Percentiles rank a stretch among this genome's conserved stretches.
Conservation (phyloP, 2,329 filamentous ascomycete species). For the Fusarium drepaniforme region DNA sequence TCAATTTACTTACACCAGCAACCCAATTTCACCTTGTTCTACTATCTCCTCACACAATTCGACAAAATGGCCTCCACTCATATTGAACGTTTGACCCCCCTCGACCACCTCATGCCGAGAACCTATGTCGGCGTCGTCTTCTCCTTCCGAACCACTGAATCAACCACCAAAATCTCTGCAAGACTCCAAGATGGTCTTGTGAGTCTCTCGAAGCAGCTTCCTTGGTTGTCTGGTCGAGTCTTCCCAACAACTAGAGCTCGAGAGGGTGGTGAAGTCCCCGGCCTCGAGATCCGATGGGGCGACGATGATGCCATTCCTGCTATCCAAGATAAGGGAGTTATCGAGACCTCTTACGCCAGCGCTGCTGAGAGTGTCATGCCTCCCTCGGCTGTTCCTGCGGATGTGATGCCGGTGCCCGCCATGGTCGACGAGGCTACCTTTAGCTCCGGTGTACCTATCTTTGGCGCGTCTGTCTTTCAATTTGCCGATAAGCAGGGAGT, state of each 20-base stretch:
- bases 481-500: constrained; percentile 7
- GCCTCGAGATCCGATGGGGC: constrained; percentile 9
- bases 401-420: not conserved
- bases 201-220: not conserved
- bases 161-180: not conserved
- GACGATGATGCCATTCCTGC: not conserved
- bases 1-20: not conserved
- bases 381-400: not conserved
- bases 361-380: not conserved
- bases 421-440: not conserved
- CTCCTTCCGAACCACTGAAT: constrained; percentile 9
- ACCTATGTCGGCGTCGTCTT: constrained; percentile 12
- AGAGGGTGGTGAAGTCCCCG: not conserved
- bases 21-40: not conserved
- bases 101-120: constrained; percentile 20
- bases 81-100: constrained; percentile 4
- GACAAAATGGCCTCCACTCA: not conserved
- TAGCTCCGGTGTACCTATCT: not conserved
- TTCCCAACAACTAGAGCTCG: not conserved
- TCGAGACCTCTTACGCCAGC: not conserved
- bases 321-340: not conserved
- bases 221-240: constrained; percentile 5
- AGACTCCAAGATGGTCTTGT: not conserved
- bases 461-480: constrained; percentile 2
- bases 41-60: not conserved